These are phyloP conservation scores for Suhomyces guaymorum DNA, from an alignment of 1,139 yeast genomes.

Conservation along the genomic window DNA sequence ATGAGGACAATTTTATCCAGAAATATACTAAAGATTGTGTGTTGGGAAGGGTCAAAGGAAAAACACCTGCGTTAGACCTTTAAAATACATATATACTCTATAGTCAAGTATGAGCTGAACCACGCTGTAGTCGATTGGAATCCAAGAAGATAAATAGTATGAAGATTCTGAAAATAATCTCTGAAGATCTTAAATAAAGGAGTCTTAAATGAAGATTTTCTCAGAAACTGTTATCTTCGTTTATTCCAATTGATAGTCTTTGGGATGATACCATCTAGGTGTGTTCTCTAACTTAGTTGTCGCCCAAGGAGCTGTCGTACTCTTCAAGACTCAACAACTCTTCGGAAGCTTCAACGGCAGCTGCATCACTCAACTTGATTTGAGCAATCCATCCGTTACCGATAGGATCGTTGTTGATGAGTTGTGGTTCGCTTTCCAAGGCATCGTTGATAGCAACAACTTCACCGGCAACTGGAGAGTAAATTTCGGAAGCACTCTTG, in stretches of 20 bases:
- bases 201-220: no score
- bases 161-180: no score
- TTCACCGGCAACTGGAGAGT: constrained; percentile 82
- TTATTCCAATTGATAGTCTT: no score
- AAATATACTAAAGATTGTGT: constrained; percentile 50
- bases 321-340: constrained; percentile 51
- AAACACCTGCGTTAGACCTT: constrained; percentile 39
- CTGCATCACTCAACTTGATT: constrained; percentile 52
- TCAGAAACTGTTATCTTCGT: no score
- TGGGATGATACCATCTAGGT: no score
- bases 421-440: constrained; percentile 69
- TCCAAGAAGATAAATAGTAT: no score
- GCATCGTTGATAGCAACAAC: constrained; percentile 68
- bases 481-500: constrained; percentile 91
- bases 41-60: constrained; percentile 52
- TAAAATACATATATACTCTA: no score
- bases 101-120: no score
- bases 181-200: no score
- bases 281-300: no score
- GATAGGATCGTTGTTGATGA: constrained; percentile 85
- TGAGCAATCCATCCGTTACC: constrained; percentile 94
- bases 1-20: constrained; percentile 54
- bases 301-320: constrained; percentile 64
- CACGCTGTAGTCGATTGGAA: no score
- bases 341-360: constrained; percentile 23